Evolutionary conservation across 352 stramenopile species (phyloP).

Genomic region (Globisporangium nagaii): DNA sequence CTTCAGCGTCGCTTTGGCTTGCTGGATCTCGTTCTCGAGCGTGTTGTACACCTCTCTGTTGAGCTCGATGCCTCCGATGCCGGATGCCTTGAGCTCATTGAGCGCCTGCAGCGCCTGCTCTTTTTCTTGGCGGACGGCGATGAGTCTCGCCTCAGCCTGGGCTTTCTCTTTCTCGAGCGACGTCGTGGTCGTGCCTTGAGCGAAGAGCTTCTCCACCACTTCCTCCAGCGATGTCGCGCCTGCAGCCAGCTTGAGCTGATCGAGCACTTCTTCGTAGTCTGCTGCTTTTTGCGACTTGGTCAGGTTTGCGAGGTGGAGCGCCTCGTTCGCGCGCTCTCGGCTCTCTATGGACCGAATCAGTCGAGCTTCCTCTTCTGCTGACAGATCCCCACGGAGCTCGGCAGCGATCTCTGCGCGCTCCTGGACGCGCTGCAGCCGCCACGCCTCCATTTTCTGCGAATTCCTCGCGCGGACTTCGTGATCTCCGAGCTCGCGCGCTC

Average conservation of each 20-base stretch:
- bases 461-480: conserved; percentile 76
- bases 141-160: conserved; percentile 46
- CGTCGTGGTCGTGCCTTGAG: conserved; percentile 42
- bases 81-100: conserved; percentile 78
- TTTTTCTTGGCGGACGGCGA: conserved; percentile 53
- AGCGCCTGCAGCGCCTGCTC: conserved; percentile 49
- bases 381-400: conserved; percentile 68
- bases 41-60: conserved; percentile 81
- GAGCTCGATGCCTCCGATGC: conserved; percentile 68
- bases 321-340: conserved; percentile 57
- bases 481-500: conserved; percentile 62
- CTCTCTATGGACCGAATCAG: conserved; percentile 59
- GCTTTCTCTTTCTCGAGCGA: conserved; percentile 78
- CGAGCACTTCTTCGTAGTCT: conserved; percentile 61
- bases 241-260: conserved; percentile 62
- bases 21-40: conserved; percentile 69
- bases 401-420: conserved; percentile 74
- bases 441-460: conserved; percentile 77
- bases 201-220: conserved; percentile 69
- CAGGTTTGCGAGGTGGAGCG: conserved; percentile 54
- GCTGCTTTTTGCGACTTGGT: conserved; percentile 64
- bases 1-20: conserved; percentile 64
- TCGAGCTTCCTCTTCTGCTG: conserved; percentile 49
- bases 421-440: conserved; percentile 61
- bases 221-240: conserved; percentile 44